Conservation (phyloP, 352 stramenopile species). For the Pythium scleroteichum region DNA sequence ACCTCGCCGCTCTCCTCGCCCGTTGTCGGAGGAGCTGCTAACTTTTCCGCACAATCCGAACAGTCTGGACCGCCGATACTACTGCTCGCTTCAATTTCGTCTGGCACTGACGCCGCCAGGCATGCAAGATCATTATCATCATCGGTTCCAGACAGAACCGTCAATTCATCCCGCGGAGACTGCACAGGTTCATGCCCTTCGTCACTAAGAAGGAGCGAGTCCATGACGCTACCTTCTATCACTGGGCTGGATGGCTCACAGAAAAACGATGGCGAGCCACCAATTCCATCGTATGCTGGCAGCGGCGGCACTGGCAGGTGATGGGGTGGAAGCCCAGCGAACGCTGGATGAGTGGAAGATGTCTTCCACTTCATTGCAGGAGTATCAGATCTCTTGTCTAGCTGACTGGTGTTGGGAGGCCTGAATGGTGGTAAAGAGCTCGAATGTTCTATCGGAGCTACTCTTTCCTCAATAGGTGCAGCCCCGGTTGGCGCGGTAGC, state of each 20-base stretch:
- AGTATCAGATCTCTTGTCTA: background rate
- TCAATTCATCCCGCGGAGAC: background rate
- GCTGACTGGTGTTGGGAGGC: background rate
- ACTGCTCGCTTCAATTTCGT: too few relatives aligned
- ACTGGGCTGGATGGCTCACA: slow-evolving; percentile 35
- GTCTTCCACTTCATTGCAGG: background rate
- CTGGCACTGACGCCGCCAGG: too few relatives aligned
- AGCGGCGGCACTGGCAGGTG: slow-evolving; percentile 57
- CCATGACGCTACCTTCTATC: slow-evolving; percentile 4
- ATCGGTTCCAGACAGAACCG: background rate
- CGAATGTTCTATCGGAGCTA: background rate
- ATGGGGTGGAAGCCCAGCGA: slow-evolving; percentile 18
- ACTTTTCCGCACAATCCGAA: too few relatives aligned
- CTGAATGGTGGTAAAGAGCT: background rate
- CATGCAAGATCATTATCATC: background rate
- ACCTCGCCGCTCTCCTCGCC: too few relatives aligned
- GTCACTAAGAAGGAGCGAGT: slow-evolving; percentile 17
- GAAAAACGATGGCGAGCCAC: slow-evolving; percentile 79
- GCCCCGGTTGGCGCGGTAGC: too few relatives aligned
- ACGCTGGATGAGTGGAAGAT: background rate
- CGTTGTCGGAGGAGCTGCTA: too few relatives aligned
- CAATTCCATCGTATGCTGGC: slow-evolving; percentile 79
- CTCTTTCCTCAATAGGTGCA: background rate
- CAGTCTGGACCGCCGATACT: too few relatives aligned
- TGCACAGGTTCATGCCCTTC: background rate